phyloP scores from a whole-genome alignment of 495 filamentous ascomycete genomes.

The Aspergillus sclerotiicarbonarius region DNA sequence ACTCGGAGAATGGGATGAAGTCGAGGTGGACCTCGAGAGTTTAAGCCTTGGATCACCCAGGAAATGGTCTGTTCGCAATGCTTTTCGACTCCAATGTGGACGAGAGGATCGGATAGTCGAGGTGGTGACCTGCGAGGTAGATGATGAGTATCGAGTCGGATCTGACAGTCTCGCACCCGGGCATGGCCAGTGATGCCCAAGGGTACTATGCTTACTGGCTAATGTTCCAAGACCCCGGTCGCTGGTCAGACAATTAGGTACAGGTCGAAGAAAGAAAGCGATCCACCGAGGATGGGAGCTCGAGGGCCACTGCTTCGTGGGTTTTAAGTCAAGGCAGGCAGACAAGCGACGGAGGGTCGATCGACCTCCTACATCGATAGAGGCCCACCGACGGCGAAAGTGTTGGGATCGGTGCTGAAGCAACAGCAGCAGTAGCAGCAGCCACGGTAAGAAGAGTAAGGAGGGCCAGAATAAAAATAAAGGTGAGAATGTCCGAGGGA shows the following conservation, averaged over 20 bases:
- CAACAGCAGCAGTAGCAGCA: constrained; percentile 6
- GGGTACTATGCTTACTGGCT: neutral
- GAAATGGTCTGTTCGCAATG: neutral
- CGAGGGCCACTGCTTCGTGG: neutral
- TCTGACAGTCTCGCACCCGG: neutral
- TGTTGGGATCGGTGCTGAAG: neutral
- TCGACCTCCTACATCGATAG: neutral
- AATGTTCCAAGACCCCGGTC: neutral
- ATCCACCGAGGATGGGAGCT: neutral
- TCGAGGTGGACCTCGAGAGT: neutral
- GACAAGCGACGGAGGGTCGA: neutral
- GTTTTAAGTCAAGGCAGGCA: constrained; percentile 1
- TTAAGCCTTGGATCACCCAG: neutral
- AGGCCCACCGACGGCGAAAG: constrained; percentile 3
- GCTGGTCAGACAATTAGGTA: neutral
- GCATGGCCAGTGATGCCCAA: neutral
- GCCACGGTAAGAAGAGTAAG: neutral
- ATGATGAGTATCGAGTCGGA: neutral
- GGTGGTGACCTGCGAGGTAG: neutral
- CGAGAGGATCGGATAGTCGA: neutral
- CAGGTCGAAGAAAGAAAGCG: neutral
- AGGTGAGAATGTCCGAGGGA: neutral
- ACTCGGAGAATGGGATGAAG: neutral
- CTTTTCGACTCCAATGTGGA: neutral
- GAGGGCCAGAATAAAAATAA: neutral